A percentile compares a stretch with the other conserved stretches of the same genome.
Conservation (phyloP, 2,329 filamentous ascomycete genomes). For the Sphaerulina vaccinii region DNA sequence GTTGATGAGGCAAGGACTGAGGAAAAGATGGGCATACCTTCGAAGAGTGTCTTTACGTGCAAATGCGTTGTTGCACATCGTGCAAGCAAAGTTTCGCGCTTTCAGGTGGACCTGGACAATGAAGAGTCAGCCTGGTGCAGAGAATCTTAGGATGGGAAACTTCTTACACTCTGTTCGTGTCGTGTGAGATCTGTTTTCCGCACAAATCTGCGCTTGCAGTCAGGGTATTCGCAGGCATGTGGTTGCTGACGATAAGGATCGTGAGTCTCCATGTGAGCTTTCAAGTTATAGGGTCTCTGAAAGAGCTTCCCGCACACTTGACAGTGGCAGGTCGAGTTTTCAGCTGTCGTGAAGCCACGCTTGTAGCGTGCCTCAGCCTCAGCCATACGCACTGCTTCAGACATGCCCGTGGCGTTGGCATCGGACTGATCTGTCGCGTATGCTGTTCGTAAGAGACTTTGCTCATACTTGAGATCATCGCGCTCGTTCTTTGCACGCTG, state of each 20-base stretch:
- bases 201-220: slow-evolving; percentile 74
- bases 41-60: slow-evolving; percentile 79
- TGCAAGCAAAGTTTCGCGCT: slow-evolving; percentile 67
- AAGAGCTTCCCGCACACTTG: slow-evolving; percentile 75
- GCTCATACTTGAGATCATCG: neutral
- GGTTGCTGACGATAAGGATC: slow-evolving; percentile 70
- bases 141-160: neutral
- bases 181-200: slow-evolving; percentile 74
- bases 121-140: slow-evolving; percentile 43
- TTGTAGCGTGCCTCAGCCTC: slow-evolving; percentile 24
- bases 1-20: neutral
- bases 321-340: slow-evolving; percentile 72
- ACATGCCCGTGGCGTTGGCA: neutral
- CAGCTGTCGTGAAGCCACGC: slow-evolving; percentile 47
- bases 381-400: neutral
- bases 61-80: slow-evolving; percentile 69
- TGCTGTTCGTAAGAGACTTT: neutral
- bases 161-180: slow-evolving; percentile 53
- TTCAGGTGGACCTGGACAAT: slow-evolving; percentile 67
- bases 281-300: slow-evolving; percentile 81
- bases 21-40: slow-evolving; percentile 55
- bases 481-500: neutral
- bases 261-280: slow-evolving; percentile 82
- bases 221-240: slow-evolving; percentile 63
- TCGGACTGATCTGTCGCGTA: neutral